phyloP scores from a whole-genome alignment of 352 stramenopile species.

The Phytophthora pseudosyringae region DNA sequence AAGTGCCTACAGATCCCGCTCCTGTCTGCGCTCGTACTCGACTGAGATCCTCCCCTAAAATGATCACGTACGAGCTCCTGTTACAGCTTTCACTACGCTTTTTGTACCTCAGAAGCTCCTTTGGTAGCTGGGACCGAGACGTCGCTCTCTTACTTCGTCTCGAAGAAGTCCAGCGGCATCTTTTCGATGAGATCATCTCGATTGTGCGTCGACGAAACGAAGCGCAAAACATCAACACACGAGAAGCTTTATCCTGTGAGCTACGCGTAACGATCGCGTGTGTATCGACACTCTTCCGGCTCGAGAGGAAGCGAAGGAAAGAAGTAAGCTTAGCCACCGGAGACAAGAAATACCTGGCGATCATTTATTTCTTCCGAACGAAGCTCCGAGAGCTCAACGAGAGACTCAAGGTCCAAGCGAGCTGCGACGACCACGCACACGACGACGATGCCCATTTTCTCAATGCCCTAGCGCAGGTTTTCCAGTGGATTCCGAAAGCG shows the following conservation, averaged over 20 bases:
- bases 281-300: slow-evolving; percentile 52
- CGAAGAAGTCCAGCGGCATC: slow-evolving; percentile 48
- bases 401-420: slow-evolving; percentile 8
- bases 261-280: slow-evolving; percentile 43
- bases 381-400: slow-evolving; percentile 59
- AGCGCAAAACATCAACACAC: slow-evolving; percentile 5
- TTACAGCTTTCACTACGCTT: slow-evolving; percentile 51
- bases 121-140: slow-evolving; percentile 54
- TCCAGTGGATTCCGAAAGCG: slow-evolving; percentile 47
- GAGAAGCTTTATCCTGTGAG: slow-evolving; percentile 29
- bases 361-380: slow-evolving; percentile 51
- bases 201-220: slow-evolving; percentile 14
- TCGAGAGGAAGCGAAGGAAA: slow-evolving; percentile 55
- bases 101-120: slow-evolving; percentile 36
- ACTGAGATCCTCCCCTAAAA: slow-evolving; percentile 26
- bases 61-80: slow-evolving; percentile 49
- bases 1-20: not conserved
- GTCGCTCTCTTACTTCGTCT: slow-evolving; percentile 56
- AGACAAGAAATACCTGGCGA: slow-evolving; percentile 58
- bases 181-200: slow-evolving; percentile 46
- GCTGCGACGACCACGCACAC: slow-evolving; percentile 1
- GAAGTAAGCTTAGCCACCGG: slow-evolving; percentile 36
- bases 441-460: slow-evolving; percentile 27
- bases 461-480: slow-evolving; percentile 33
- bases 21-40: slow-evolving; percentile 15